These are phyloP conservation scores for Sclerotinia nivalis DNA, from an alignment of 2,329 filamentous ascomycete genomes.

Conservation along the genomic window DNA sequence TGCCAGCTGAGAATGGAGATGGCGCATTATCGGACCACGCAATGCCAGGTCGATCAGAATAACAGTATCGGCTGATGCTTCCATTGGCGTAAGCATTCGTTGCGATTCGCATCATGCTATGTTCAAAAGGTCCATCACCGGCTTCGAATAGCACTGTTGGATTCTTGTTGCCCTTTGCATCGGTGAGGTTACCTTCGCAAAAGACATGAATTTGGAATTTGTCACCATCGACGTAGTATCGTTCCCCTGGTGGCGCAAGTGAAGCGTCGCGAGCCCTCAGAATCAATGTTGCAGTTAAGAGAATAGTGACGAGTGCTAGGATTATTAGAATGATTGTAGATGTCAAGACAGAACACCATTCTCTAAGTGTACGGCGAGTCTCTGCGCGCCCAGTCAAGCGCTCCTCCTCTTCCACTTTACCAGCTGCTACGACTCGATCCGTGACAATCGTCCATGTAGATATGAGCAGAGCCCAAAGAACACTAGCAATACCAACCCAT, in stretches of 20 bases:
- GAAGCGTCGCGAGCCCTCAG: constrained; percentile 78
- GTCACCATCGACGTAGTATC: constrained; percentile 77
- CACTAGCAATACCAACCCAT: constrained; percentile 85
- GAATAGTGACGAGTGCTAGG: constrained; percentile 66
- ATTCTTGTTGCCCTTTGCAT: constrained; percentile 54
- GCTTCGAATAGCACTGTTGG: constrained; percentile 86
- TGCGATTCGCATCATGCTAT: constrained; percentile 77
- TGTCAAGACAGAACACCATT: constrained; percentile 80
- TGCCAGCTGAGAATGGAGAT: constrained; percentile 88
- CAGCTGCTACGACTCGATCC: constrained; percentile 84
- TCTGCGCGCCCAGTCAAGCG: constrained; percentile 87
- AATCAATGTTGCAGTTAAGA: constrained; percentile 78
- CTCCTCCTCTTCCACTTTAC: constrained; percentile 90
- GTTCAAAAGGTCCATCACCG: constrained; percentile 76
- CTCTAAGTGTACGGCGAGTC: constrained; percentile 74
- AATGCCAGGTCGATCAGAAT: constrained; percentile 88
- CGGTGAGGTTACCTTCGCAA: constrained; percentile 73
- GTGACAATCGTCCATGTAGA: constrained; percentile 76
- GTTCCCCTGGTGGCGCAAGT: constrained; percentile 69
- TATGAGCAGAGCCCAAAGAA: constrained; percentile 80
- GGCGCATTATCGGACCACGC: constrained; percentile 90
- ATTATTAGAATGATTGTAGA: constrained; percentile 71
- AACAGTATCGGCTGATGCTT: constrained; percentile 87
- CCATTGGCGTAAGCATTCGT: constrained; percentile 74
- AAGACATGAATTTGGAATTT: constrained; percentile 87